A percentile compares a stretch with the other conserved stretches of the same genome.
These are phyloP conservation scores for Candida coquimbonensis DNA, from an alignment of 805 yeast genomes.

Conservation along the genomic window DNA sequence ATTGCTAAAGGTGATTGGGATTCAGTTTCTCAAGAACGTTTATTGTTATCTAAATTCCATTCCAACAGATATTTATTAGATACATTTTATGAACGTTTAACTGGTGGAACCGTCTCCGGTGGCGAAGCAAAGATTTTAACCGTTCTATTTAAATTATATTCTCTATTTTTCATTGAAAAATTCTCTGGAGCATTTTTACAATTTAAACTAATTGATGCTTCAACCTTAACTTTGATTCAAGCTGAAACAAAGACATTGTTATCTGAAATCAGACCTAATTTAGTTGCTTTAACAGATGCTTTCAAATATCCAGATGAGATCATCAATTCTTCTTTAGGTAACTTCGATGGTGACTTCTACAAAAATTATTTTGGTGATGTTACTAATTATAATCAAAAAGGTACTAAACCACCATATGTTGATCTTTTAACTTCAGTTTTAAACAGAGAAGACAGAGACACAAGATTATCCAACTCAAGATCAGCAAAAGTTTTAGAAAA, in stretches of 20 bases:
- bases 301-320: constrained; percentile 76
- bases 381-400: constrained; percentile 37
- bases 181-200: constrained; percentile 70
- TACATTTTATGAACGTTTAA: constrained; percentile 25
- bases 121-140: constrained; percentile 42
- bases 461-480: constrained; percentile 28
- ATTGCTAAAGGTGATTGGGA: constrained; percentile 29
- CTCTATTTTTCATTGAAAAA: constrained; percentile 58
- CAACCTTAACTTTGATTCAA: constrained; percentile 36
- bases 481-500: constrained; percentile 24
- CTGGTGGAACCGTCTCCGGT: constrained; percentile 15
- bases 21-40: constrained; percentile 31
- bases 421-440: constrained; percentile 31
- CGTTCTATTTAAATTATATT: constrained; percentile 54
- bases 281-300: constrained; percentile 75
- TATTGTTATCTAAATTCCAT: constrained; percentile 33
- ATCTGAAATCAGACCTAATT: constrained; percentile 52
- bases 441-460: constrained; percentile 32
- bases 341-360: constrained; percentile 76
- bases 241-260: constrained; percentile 41
- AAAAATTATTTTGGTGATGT: constrained; percentile 68
- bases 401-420: constrained; percentile 46
- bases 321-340: constrained; percentile 78
- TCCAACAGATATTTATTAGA: constrained; percentile 32
- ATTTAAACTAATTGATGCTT: constrained; percentile 46